phyloP scores from a whole-genome alignment of 1,284 basidiomycete genomes.

The Takashimella tepidaria region DNA sequence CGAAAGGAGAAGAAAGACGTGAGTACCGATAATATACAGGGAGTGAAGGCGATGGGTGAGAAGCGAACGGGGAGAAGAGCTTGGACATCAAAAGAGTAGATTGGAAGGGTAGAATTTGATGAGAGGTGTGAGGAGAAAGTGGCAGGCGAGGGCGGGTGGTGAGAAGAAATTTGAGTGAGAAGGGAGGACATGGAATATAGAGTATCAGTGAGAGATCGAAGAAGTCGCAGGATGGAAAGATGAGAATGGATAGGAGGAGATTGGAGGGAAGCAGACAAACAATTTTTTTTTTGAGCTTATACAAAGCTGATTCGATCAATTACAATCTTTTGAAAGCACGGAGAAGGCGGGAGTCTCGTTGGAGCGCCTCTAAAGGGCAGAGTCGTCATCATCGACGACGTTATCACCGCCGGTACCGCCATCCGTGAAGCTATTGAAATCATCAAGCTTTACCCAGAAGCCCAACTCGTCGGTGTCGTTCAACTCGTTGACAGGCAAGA shows the following conservation, averaged over 20 bases:
- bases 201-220: too few relatives aligned
- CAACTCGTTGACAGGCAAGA: constrained; percentile 89
- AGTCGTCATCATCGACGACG: constrained; percentile 90
- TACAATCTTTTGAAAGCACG: too few relatives aligned
- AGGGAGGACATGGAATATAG: too few relatives aligned
- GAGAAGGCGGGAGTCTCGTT: constrained; percentile 91
- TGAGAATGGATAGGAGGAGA: too few relatives aligned
- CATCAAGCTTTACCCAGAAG: constrained; percentile 59
- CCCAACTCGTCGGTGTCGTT: constrained; percentile 83
- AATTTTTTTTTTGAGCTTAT: too few relatives aligned
- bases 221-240: too few relatives aligned
- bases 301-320: too few relatives aligned
- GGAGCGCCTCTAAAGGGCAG: constrained; percentile 75
- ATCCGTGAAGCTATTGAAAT: constrained; percentile 73
- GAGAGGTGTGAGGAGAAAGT: background rate
- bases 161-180: too few relatives aligned
- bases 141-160: too few relatives aligned
- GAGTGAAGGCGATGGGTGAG: background rate
- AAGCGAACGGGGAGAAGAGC: too few relatives aligned
- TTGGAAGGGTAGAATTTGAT: constrained; percentile 1
- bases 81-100: background rate
- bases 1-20: constrained; percentile 88
- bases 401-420: constrained; percentile 94
- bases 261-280: too few relatives aligned
- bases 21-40: too few relatives aligned